phyloP scores from a whole-genome alignment of 495 filamentous ascomycete genomes.

The Podospora conica region DNA sequence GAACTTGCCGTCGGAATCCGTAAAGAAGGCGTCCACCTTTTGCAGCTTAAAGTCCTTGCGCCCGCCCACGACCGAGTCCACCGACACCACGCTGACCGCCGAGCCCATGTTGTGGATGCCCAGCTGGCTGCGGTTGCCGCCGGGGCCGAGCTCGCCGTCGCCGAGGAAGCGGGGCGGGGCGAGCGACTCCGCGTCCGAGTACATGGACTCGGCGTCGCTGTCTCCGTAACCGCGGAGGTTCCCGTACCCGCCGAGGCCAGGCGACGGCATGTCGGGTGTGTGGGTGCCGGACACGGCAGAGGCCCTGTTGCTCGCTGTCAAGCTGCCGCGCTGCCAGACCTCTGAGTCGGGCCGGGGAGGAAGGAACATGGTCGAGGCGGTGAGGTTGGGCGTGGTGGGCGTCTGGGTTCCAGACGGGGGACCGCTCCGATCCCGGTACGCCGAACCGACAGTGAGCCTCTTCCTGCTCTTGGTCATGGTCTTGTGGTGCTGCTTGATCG shows the following conservation, averaged over 20 bases:
- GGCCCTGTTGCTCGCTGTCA: conserved; percentile 6
- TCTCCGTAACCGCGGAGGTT: background rate
- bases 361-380: conserved; percentile 8
- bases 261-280: conserved; percentile 1
- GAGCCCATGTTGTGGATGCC: background rate
- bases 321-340: background rate
- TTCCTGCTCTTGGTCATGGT: conserved; percentile 7
- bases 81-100: background rate
- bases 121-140: background rate
- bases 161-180: conserved; percentile 5
- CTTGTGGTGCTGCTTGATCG: conserved; percentile 26
- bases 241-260: background rate
- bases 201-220: conserved; percentile 10
- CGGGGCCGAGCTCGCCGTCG: conserved; percentile 4
- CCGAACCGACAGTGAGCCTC: background rate
- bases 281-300: background rate
- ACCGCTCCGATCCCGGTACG: background rate
- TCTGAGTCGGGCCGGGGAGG: conserved; percentile 26
- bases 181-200: conserved; percentile 9
- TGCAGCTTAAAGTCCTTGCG: conserved; percentile 43
- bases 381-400: conserved; percentile 6
- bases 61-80: conserved; percentile 13
- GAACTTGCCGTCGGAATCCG: conserved; percentile 51
- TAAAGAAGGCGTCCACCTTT: conserved; percentile 59
- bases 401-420: conserved; percentile 10